Evolutionary conservation across 2,329 filamentous ascomycete genomes (phyloP).

Genomic region (Penicillium paneum): DNA sequence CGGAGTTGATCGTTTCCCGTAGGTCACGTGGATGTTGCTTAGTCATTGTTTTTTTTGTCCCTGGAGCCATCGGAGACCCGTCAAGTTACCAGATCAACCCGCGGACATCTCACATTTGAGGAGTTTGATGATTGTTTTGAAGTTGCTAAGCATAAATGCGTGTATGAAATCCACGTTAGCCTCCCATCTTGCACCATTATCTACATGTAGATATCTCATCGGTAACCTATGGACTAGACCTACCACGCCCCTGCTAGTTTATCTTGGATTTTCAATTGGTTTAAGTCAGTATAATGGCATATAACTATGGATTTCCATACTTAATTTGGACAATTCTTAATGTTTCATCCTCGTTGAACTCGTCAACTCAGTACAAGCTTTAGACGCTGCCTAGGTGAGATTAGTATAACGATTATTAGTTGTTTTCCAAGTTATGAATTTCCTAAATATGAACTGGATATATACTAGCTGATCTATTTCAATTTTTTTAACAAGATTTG

Average conservation of each 20-base stretch:
- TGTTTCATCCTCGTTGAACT: neutral
- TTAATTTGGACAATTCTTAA: neutral
- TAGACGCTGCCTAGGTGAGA: neutral
- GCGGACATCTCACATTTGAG: neutral
- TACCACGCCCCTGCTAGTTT: neutral
- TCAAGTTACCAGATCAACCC: neutral
- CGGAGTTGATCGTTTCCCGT: slow-evolving; percentile 3
- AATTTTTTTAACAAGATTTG: too few species aligned
- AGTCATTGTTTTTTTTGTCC: neutral
- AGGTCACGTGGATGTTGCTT: neutral
- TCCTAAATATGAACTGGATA: neutral
- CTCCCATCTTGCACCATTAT: neutral
- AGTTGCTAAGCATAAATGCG: neutral
- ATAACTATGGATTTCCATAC: neutral
- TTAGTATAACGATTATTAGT: neutral
- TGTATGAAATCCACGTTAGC: too few species aligned
- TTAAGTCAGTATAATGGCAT: too few species aligned
- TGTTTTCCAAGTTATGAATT: neutral
- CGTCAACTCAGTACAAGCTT: neutral
- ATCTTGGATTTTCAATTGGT: neutral
- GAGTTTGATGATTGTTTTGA: neutral
- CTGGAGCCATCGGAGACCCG: neutral
- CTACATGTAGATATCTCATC: neutral
- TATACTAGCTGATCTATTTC: too few species aligned
- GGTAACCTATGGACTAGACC: neutral